Evolutionary conservation across 2,329 filamentous ascomycete species (phyloP).

Genomic region (Stagonosporopsis cucurbitacearum): DNA sequence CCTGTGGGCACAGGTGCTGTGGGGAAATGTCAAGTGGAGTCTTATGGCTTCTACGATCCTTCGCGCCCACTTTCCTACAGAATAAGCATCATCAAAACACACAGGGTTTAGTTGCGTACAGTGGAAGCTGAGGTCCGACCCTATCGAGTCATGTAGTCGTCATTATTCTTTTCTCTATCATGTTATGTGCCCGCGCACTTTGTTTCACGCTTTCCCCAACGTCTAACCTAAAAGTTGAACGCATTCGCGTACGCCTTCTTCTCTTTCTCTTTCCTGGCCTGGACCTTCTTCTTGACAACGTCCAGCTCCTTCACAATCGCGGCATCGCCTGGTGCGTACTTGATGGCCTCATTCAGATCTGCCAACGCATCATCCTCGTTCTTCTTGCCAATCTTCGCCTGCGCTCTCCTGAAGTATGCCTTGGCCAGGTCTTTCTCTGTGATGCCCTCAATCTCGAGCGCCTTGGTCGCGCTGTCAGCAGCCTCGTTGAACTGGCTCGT

Average conservation of each 20-base stretch:
- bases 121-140: background rate
- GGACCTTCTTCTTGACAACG: conserved; percentile 76
- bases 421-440: conserved; percentile 84
- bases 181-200: background rate
- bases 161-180: background rate
- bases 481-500: conserved; percentile 74
- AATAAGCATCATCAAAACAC: background rate
- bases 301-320: conserved; percentile 77
- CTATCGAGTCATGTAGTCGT: background rate
- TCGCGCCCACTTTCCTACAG: background rate
- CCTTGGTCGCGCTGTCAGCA: conserved; percentile 72
- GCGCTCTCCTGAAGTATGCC: conserved; percentile 81
- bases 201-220: background rate
- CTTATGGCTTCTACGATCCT: background rate
- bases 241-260: conserved; percentile 93
- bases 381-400: conserved; percentile 77
- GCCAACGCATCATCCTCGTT: conserved; percentile 77
- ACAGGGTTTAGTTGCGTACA: background rate
- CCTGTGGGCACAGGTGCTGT: background rate
- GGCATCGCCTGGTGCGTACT: conserved; percentile 69
- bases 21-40: background rate
- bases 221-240: conserved; percentile 60
- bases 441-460: conserved; percentile 68
- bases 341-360: conserved; percentile 53
- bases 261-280: conserved; percentile 81